Percentiles rank a stretch among this genome's conserved stretches.
Evolutionary conservation across 2,329 filamentous ascomycete genomes (phyloP).

Genomic region (Penicillium sp.): DNA sequence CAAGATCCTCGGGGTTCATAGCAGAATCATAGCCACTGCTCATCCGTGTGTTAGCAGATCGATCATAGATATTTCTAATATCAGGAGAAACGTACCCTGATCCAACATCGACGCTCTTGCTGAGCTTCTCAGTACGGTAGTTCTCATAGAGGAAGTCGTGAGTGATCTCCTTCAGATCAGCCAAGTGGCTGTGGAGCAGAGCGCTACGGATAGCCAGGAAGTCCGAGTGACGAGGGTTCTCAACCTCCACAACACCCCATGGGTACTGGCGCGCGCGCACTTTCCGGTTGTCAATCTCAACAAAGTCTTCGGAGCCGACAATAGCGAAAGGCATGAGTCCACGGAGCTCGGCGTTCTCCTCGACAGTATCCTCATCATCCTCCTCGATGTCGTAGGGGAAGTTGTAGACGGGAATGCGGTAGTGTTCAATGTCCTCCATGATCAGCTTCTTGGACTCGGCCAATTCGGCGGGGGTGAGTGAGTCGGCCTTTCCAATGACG

Average conservation of each 20-base stretch:
- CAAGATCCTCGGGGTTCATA: slow-evolving; percentile 97
- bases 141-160: slow-evolving; percentile 99
- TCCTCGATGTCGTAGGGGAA: slow-evolving; percentile 99
- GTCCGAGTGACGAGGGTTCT: slow-evolving; percentile 98
- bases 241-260: slow-evolving; percentile 98
- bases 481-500: slow-evolving; percentile 97
- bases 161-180: slow-evolving; percentile 98
- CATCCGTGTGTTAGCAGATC: slow-evolving; percentile 23
- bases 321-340: slow-evolving; percentile 99
- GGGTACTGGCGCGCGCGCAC: slow-evolving; percentile 96
- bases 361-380: slow-evolving; percentile 98
- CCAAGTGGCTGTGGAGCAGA: slow-evolving; percentile 94
- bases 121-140: slow-evolving; percentile 99
- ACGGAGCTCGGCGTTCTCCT: slow-evolving; percentile 96
- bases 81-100: slow-evolving; percentile 67
- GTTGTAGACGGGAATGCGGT: slow-evolving; percentile 99
- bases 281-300: slow-evolving; percentile 90
- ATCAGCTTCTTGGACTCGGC: slow-evolving; percentile 99
- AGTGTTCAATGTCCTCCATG: slow-evolving; percentile 99
- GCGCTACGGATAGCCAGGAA: slow-evolving; percentile 97
- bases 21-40: slow-evolving; percentile 68
- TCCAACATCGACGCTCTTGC: slow-evolving; percentile 94
- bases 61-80: not conserved
- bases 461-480: slow-evolving; percentile 90
- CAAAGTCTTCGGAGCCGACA: slow-evolving; percentile 91